These are phyloP conservation scores for Corylus heterophylla DNA, from an alignment of 306 rosid genomes.

Conservation along the genomic window DNA sequence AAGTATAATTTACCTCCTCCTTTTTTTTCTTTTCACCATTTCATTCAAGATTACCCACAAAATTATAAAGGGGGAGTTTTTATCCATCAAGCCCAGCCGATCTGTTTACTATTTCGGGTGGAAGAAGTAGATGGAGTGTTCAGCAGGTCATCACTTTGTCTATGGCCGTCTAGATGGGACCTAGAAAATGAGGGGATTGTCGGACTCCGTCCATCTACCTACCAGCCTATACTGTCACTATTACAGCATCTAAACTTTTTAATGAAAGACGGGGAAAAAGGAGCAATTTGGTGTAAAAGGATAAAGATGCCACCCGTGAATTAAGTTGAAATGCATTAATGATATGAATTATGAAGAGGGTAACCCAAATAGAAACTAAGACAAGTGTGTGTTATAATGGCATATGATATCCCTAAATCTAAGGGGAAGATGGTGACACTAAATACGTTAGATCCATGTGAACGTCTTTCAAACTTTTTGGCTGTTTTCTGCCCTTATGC, in stretches of 20 bases:
- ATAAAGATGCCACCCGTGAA: constrained; percentile 52
- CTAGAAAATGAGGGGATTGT: constrained; percentile 8
- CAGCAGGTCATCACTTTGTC: too few relatives aligned
- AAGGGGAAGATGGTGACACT: constrained; percentile 38
- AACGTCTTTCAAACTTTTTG: constrained; percentile 16
- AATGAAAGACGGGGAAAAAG: constrained; percentile 9
- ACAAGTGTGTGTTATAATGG: constrained; percentile 1
- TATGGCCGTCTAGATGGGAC: constrained; percentile 2
- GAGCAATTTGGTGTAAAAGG: constrained; percentile 37
- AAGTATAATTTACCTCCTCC: too few relatives aligned
- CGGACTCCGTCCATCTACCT: constrained; percentile 31
- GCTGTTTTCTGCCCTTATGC: constrained; percentile 31
- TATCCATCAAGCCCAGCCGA: background rate
- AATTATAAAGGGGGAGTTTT: too few relatives aligned
- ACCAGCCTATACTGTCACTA: constrained; percentile 12
- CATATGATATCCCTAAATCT: constrained; percentile 27
- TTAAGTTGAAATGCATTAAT: constrained; percentile 34
- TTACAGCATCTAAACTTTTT: background rate
- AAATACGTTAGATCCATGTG: constrained; percentile 54
- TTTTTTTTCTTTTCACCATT: too few relatives aligned
- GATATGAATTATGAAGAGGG: constrained; percentile 31
- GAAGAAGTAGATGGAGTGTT: background rate
- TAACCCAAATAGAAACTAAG: constrained; percentile 5
- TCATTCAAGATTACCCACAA: too few relatives aligned
- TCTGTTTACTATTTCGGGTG: background rate